Evolutionary conservation across 371 early-diverging fungal genomes (phyloP), one percentile per base, ranked within the genome.

Genomic region (Zopfochytrium polystomum): DNA sequence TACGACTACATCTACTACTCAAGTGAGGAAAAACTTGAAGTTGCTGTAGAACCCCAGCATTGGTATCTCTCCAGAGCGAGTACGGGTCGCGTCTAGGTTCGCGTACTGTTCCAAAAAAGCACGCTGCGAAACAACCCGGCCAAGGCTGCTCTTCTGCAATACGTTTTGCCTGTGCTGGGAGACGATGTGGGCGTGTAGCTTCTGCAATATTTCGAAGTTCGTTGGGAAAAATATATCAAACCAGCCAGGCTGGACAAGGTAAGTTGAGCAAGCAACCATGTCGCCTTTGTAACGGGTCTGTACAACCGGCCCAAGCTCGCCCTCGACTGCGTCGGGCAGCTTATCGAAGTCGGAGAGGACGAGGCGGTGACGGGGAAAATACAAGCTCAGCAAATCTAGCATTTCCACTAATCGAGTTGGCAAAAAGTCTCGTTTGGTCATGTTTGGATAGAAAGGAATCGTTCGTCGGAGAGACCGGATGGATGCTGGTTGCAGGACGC

Each of bases 151-250:
- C 29, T 47, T 55, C 7, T 25, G 52, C 56, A 23, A 4, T 23
- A 42, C 43, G 27, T 27, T 26, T 7, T 33, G 5, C 20, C 25
- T 25, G 13, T 42, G 32, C 15, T 5, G n/a, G 7, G n/a, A 18
- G 32, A 56, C 50, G 1, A 90, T 77, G 3, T 73, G 51, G 7
- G 78, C 63, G 73, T 98, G 93, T 76, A 96, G 77, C 29, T 85
- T 84, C 55, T 75, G 69, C 63, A 94, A 62, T 26, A 92, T 71
- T 66, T 90, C 91, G 79, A 95, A 96, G 70, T 98, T 86, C 25
- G 95, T 95, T 3, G 98, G 96, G 74, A 96, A 98, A 68, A 98
- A 93, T 31, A 96, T 95, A 70, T 98, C 98, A 71, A 95, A 96
- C 87, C 87, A 93, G n/a, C 98, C 98, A 0, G 93, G 96, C 69